phyloP scores from a whole-genome alignment of 2,329 filamentous ascomycete species.

The Alternaria burnsii region DNA sequence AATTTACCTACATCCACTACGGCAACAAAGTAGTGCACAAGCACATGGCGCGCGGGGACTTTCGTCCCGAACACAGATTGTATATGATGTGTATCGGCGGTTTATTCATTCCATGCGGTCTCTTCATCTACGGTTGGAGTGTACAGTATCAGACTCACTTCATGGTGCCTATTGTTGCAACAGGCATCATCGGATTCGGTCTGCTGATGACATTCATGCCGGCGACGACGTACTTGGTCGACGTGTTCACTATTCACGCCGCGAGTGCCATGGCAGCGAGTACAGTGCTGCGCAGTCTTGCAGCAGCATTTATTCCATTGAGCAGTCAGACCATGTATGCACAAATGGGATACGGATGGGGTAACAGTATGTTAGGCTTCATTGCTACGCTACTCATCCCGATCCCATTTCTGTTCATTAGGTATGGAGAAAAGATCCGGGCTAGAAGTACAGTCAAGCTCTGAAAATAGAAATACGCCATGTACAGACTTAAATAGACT shows the following conservation, averaged over 20 bases:
- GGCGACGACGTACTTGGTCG: slow-evolving; percentile 52
- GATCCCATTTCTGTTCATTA: slow-evolving; percentile 49
- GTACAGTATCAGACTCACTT: slow-evolving; percentile 46
- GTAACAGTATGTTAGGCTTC: slow-evolving; percentile 50
- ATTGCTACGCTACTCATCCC: slow-evolving; percentile 41
- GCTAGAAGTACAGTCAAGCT: slow-evolving; percentile 40
- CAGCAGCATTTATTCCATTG: slow-evolving; percentile 52
- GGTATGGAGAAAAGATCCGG: slow-evolving; percentile 45
- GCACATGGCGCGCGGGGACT: slow-evolving; percentile 43
- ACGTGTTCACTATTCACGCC: slow-evolving; percentile 53
- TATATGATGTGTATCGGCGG: slow-evolving; percentile 46
- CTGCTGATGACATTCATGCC: slow-evolving; percentile 52
- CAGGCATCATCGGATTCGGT: slow-evolving; percentile 45
- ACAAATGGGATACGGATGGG: slow-evolving; percentile 52
- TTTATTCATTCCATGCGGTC: slow-evolving; percentile 44
- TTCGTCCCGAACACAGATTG: slow-evolving; percentile 48
- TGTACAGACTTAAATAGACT: not conserved
- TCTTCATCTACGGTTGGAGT: slow-evolving; percentile 52
- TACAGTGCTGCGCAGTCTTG: slow-evolving; percentile 50
- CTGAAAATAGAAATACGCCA: slow-evolving; percentile 11
- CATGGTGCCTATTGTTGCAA: slow-evolving; percentile 50
- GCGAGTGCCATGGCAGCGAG: slow-evolving; percentile 55
- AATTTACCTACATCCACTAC: slow-evolving; percentile 40
- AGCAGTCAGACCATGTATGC: slow-evolving; percentile 52
- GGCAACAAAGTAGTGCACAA: slow-evolving; percentile 44